Evolutionary conservation across 495 filamentous ascomycete species (phyloP).

Genomic region (Penicillium tannophilum): DNA sequence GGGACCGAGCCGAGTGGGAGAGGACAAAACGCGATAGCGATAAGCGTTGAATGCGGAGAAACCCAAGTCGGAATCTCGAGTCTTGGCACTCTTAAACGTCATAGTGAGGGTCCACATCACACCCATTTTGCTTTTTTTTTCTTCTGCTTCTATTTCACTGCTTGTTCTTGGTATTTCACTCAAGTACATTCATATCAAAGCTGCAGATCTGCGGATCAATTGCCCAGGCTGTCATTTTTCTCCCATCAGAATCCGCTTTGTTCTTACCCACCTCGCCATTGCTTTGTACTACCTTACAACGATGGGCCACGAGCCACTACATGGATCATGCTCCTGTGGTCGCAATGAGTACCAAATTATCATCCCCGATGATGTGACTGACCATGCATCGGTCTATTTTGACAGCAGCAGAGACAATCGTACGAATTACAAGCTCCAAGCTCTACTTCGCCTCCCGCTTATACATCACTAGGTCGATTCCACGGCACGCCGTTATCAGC

Average conservation of each 20-base stretch:
- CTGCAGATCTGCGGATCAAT: neutral
- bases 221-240: neutral
- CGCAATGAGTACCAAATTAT: slow-evolving; percentile 78
- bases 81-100: slow-evolving; percentile 34
- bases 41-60: slow-evolving; percentile 30
- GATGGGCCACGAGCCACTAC: slow-evolving; percentile 53
- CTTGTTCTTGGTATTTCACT: neutral
- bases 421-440: slow-evolving; percentile 43
- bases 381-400: slow-evolving; percentile 68
- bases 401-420: slow-evolving; percentile 64
- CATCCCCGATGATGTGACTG: slow-evolving; percentile 57
- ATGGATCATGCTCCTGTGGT: slow-evolving; percentile 81
- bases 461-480: slow-evolving; percentile 54
- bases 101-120: slow-evolving; percentile 28
- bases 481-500: slow-evolving; percentile 70
- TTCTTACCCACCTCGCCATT: neutral
- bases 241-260: neutral
- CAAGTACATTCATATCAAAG: neutral
- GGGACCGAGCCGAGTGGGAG: slow-evolving; percentile 11
- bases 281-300: slow-evolving; percentile 21
- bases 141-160: slow-evolving; percentile 4
- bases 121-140: slow-evolving; percentile 15
- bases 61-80: slow-evolving; percentile 8
- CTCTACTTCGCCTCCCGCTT: slow-evolving; percentile 11
- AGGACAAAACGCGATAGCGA: slow-evolving; percentile 26